Conservation (phyloP, 306 rosid genomes). For the Fragaria iinumae region DNA sequence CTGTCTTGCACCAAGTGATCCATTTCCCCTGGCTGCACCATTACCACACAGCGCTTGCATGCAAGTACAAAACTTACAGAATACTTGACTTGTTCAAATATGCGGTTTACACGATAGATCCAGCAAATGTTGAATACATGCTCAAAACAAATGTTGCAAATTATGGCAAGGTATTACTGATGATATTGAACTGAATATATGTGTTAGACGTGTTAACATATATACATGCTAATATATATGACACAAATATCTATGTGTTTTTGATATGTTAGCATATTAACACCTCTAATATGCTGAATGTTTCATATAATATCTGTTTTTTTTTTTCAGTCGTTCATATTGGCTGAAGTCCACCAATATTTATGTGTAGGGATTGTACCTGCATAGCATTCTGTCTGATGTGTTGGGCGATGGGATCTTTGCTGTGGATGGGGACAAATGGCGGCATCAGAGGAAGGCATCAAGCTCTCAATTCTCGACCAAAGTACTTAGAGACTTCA, state of each 20-base stretch:
- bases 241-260: too few relatives aligned
- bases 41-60: not conserved
- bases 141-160: not conserved
- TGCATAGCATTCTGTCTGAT: not conserved
- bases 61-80: not conserved
- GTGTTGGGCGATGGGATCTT: not conserved
- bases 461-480: not conserved
- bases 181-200: too few relatives aligned
- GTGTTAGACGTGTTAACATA: too few relatives aligned
- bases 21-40: not conserved
- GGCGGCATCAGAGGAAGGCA: not conserved
- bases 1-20: not conserved
- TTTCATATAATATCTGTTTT: too few relatives aligned
- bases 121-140: not conserved
- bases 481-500: not conserved
- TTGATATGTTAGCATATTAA: too few relatives aligned
- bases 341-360: too few relatives aligned
- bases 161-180: not conserved
- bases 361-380: not conserved
- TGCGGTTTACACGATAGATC: not conserved
- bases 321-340: too few relatives aligned
- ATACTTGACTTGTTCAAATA: not conserved
- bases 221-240: too few relatives aligned
- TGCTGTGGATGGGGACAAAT: not conserved
- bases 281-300: too few relatives aligned